These are phyloP conservation scores for Madurella fahalii DNA, from an alignment of 2,329 filamentous ascomycete genomes.

Conservation along the genomic window DNA sequence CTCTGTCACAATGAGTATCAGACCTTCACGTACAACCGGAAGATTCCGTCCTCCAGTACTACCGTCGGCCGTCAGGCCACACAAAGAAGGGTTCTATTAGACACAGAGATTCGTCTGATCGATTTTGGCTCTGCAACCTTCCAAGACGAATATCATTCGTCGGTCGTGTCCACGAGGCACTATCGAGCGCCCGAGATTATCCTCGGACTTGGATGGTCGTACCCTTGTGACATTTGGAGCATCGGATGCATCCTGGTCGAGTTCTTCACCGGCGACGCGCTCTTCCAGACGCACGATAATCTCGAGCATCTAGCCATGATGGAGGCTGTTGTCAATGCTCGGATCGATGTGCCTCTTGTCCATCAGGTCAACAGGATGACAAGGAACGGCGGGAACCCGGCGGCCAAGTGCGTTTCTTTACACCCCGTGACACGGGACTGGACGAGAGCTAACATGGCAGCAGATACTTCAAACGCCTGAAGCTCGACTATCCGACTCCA, in stretches of 20 bases:
- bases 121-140: conserved; percentile 71
- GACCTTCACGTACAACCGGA: conserved; percentile 66
- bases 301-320: conserved; percentile 73
- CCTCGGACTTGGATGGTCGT: conserved; percentile 66
- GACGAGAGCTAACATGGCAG: conserved; percentile 6
- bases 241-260: conserved; percentile 70
- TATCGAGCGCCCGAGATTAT: conserved; percentile 70
- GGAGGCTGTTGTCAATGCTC: conserved; percentile 60
- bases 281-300: conserved; percentile 71
- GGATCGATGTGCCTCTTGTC: conserved; percentile 57
- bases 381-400: conserved; percentile 55
- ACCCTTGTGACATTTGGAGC: conserved; percentile 69
- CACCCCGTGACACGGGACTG: not conserved
- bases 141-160: conserved; percentile 69
- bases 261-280: conserved; percentile 66
- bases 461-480: conserved; percentile 64
- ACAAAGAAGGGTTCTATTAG: conserved; percentile 60
- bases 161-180: conserved; percentile 65
- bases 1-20: conserved; percentile 63
- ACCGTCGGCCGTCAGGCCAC: conserved; percentile 58
- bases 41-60: conserved; percentile 63
- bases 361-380: conserved; percentile 54
- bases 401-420: conserved; percentile 52
- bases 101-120: conserved; percentile 66
- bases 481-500: conserved; percentile 59